Base-by-base conservation (phyloP, 495 filamentous ascomycete genomes). In the Rusavskia elegans region DNA sequence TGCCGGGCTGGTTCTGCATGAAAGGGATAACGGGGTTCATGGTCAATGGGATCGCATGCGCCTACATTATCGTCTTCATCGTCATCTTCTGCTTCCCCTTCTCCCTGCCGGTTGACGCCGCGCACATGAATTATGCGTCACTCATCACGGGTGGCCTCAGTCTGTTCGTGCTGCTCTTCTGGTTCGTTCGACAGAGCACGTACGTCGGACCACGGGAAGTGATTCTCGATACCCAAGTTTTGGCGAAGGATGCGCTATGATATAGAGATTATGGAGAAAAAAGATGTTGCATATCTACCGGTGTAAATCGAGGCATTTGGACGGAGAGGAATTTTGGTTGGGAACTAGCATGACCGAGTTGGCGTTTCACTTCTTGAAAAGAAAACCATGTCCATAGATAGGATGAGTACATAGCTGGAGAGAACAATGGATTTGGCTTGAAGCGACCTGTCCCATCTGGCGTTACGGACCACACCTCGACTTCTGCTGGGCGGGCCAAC, bases 31-130 rank as follows among this genome's bases (percentile, higher is more conserved):
- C 70, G 2, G 83, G 81, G 0, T 78, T 69, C 55, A 52, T 61
- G 0, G 68, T 86, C 27, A 83, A 84, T 50, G 58, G 71, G 9
- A 49, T 75, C 5, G 68, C 80, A 2, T 66, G 81, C 30, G 52
- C 76, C 27, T 78, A 82, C 53, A 90, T 88, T 49, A 57, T 70
- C 1, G 63, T 80, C 2, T 87, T 84, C 57, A 71, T 82, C 49
- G 70, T 84, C 9, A 78, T 88, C 48, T 89, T 83, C 64, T 87
- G 82, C 53, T 87, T 89, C 61, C 84, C 84, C 1, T 85, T 76
- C 57, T 61, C 61, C 0, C 53, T 81, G 53, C 82, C 83, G 0
- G 74, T 74, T 0, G 65, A 68, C 3, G 75, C 71, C 2, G 61
- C 27, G 8, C 75, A 72, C n/a, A 85, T 87, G 82, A 86, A 85